Evolutionary conservation across 2,329 filamentous ascomycete genomes (phyloP).

Genomic region (Fusarium albidum): DNA sequence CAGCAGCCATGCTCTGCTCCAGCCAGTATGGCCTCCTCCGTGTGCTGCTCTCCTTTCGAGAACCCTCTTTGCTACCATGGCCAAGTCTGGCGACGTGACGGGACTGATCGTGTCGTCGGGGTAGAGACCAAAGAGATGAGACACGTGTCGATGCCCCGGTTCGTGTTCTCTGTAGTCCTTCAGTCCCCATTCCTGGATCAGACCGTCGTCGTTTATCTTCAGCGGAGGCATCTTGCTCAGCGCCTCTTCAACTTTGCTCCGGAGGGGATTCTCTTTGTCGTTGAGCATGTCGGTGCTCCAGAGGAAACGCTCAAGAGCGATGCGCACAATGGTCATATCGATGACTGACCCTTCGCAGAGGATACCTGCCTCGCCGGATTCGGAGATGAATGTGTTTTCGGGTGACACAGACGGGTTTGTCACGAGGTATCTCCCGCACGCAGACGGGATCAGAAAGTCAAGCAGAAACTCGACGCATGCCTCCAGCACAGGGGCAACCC

Average conservation of each 20-base stretch:
- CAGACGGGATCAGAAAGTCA: constrained; percentile 45
- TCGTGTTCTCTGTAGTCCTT: constrained; percentile 51
- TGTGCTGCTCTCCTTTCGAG: constrained; percentile 42
- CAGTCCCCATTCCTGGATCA: constrained; percentile 51
- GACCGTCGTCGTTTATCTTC: constrained; percentile 20
- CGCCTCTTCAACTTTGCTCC: constrained; percentile 1
- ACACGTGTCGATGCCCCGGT: constrained; percentile 59
- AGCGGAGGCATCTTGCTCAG: constrained; percentile 19
- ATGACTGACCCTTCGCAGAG: constrained; percentile 40
- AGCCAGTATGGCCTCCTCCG: constrained; percentile 58
- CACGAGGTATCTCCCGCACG: constrained; percentile 38
- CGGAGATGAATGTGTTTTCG: constrained; percentile 36
- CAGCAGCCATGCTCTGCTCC: constrained; percentile 60
- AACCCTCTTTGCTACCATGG: constrained; percentile 40
- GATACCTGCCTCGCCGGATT: constrained; percentile 19
- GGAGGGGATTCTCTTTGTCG: constrained; percentile 10
- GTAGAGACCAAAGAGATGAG: constrained; percentile 58
- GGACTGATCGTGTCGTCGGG: constrained; percentile 47
- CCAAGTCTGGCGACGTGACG: constrained; percentile 28
- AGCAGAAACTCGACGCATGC: constrained; percentile 48
- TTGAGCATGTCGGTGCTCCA: constrained; percentile 22
- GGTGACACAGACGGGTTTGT: constrained; percentile 39
- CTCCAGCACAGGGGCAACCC: constrained; percentile 43
- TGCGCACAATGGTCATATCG: constrained; percentile 32
- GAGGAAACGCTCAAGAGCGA: constrained; percentile 34